Base-by-base conservation (phyloP, 1,284 basidiomycete species). In the Rhodotorula sp. region DNA sequence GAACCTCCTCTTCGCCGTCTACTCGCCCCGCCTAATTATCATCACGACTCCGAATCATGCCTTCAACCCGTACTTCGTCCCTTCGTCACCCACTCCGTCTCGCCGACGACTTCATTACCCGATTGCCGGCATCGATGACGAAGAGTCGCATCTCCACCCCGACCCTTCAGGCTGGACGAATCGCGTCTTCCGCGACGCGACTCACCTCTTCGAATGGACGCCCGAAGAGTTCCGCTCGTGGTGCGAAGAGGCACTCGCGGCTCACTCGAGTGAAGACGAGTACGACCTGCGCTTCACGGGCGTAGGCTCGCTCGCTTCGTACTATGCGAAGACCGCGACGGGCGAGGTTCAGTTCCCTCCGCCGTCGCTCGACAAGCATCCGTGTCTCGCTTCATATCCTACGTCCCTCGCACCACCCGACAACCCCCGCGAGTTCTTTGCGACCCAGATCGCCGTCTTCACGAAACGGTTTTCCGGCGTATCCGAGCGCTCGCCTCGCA, bases 151-250 rank as follows among this genome's bases (percentile, higher is more conserved):
- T 44, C 64, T 91, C 0, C 88, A 83, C 77, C 83, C 80, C 0
- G 94, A 96, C 79, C 87, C 92, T 9, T 94, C 92, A 0, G 81
- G 86, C 56, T 85, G 91, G n/a, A 85, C 84, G 11, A 76, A 81
- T 57, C 80, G 84, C 16, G 80, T 83, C 30, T 86, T 85, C 79
- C 78, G 94, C 66, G 88, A 97, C 78, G 79, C 83, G 28, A 94
- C 96, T 77, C 94, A 97, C 81, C 91, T 94, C 78, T 91, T 95
- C 76, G 94, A 97, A 80, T 95, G 91, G 90, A 95, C 91, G 0
- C 80, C 82, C 0, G 85, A 86, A 5, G 94, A 96, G 78, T 96
- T 94, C 79, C 78, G 81, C 40, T 75, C 77, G 15, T 96, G 91
- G 89, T 92, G 89, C 73, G 81, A 83, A 2, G 52, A 62, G 51